Conservation (phyloP, 2,329 filamentous ascomycete genomes). For the Stemphylium lycopersici region DNA sequence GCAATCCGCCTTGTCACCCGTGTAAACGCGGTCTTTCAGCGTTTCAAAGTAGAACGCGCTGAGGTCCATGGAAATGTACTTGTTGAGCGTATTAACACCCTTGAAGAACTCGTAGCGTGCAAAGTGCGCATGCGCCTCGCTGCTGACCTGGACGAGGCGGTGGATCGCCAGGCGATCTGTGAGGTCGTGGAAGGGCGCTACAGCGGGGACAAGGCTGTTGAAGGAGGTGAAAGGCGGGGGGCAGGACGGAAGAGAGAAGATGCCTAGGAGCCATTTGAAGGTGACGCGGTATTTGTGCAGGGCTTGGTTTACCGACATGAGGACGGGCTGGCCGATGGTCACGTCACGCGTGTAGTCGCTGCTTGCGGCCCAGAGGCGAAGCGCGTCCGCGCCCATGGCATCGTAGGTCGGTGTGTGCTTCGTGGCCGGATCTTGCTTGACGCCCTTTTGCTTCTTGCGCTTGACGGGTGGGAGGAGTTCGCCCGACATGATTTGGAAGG, state of each 20-base stretch:
- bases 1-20: conserved; percentile 71
- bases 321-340: conserved; percentile 75
- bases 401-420: conserved; percentile 61
- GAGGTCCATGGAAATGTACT: conserved; percentile 81
- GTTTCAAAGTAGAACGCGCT: conserved; percentile 95
- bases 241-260: conserved; percentile 53
- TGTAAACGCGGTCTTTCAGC: conserved; percentile 90
- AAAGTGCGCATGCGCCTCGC: conserved; percentile 69
- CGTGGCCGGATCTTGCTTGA: conserved; percentile 32
- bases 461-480: conserved; percentile 74
- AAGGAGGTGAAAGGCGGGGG: conserved; percentile 37
- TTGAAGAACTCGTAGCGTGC: conserved; percentile 81
- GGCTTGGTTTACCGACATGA: conserved; percentile 76
- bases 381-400: conserved; percentile 80
- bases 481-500: conserved; percentile 83
- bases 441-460: conserved; percentile 61
- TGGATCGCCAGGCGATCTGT: conserved; percentile 71
- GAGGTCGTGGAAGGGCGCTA: conserved; percentile 21
- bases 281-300: conserved; percentile 88
- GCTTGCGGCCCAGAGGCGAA: conserved; percentile 89
- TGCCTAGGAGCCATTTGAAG: conserved; percentile 86
- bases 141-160: conserved; percentile 71
- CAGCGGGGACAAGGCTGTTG: conserved; percentile 18
- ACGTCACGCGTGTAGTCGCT: conserved; percentile 92
- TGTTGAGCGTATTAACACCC: conserved; percentile 74